Conservation (phyloP, 345 rosid genomes). For the Bruguiera parviflora region DNA sequence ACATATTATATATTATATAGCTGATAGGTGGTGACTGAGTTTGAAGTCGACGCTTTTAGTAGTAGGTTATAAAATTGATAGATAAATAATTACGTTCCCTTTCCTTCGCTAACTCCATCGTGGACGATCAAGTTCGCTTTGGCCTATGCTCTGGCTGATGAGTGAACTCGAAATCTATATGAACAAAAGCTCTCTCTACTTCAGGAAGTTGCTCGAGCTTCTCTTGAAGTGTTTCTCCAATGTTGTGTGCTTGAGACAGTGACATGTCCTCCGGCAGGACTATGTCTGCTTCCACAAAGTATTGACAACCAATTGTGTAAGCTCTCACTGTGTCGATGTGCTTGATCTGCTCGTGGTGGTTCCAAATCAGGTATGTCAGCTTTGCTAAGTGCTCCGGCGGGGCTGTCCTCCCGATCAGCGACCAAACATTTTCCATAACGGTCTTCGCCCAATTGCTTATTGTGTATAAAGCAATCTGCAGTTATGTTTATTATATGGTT, state of each 20-base stretch:
- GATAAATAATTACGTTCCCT: no score
- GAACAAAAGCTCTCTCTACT: slow-evolving; percentile 48
- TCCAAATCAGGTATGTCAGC: slow-evolving; percentile 49
- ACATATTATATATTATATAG: no score
- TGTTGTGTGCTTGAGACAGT: slow-evolving; percentile 35
- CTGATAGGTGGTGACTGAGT: no score
- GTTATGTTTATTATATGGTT: no score
- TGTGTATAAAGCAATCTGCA: slow-evolving; percentile 53
- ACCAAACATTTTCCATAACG: slow-evolving; percentile 52
- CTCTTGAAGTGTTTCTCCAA: slow-evolving; percentile 47
- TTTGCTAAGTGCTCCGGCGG: slow-evolving; percentile 48
- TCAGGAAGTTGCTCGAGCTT: slow-evolving; percentile 46
- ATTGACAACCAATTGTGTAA: slow-evolving; percentile 36
- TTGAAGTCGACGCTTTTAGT: no score
- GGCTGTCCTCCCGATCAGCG: slow-evolving; percentile 44
- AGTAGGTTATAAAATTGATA: no score
- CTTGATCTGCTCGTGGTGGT: slow-evolving; percentile 42
- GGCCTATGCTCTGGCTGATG: slow-evolving; percentile 40
- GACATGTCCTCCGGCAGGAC: slow-evolving; percentile 43
- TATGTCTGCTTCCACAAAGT: slow-evolving; percentile 49
- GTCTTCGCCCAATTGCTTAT: slow-evolving; percentile 45
- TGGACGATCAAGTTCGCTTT: slow-evolving; percentile 7
- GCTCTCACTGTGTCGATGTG: slow-evolving; percentile 49
- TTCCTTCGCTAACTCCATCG: background rate
- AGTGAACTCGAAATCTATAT: slow-evolving; percentile 36